Evolutionary conservation across 1,139 yeast genomes (phyloP).

Genomic region (Magnusiomyces ingens): DNA sequence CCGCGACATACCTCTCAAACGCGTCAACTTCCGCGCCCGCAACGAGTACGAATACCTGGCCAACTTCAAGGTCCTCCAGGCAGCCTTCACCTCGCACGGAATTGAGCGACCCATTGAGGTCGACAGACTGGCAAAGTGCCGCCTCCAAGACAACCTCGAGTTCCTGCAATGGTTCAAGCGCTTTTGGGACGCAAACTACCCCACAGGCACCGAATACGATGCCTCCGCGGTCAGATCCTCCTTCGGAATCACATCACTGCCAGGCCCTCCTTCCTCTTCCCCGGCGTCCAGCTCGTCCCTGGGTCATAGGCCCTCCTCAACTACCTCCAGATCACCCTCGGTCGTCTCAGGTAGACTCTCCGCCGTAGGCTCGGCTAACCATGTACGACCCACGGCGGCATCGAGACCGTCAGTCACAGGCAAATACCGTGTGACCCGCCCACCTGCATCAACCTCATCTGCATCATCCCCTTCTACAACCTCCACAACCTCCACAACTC

Average conservation of each 20-base stretch:
- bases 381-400: background rate
- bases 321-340: conserved; percentile 7
- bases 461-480: too few relatives aligned
- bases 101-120: conserved; percentile 76
- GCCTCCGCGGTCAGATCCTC: conserved; percentile 47
- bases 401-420: background rate
- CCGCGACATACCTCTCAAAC: conserved; percentile 71
- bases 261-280: conserved; percentile 4
- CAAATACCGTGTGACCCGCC: background rate
- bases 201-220: conserved; percentile 60
- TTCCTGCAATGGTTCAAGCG: conserved; percentile 87
- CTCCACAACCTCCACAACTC: too few relatives aligned
- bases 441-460: background rate
- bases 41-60: conserved; percentile 71
- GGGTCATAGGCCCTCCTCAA: conserved; percentile 2
- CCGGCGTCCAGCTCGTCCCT: background rate
- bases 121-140: conserved; percentile 74
- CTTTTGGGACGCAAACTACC: conserved; percentile 72
- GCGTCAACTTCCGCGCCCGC: conserved; percentile 63
- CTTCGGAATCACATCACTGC: background rate
- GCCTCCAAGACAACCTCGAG: conserved; percentile 89
- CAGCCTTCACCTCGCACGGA: conserved; percentile 60
- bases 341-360: conserved; percentile 8
- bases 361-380: conserved; percentile 10
- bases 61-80: conserved; percentile 81